These are phyloP conservation scores for Pseudoturritis turrita DNA, from an alignment of 345 rosid genomes.

Conservation along the genomic window DNA sequence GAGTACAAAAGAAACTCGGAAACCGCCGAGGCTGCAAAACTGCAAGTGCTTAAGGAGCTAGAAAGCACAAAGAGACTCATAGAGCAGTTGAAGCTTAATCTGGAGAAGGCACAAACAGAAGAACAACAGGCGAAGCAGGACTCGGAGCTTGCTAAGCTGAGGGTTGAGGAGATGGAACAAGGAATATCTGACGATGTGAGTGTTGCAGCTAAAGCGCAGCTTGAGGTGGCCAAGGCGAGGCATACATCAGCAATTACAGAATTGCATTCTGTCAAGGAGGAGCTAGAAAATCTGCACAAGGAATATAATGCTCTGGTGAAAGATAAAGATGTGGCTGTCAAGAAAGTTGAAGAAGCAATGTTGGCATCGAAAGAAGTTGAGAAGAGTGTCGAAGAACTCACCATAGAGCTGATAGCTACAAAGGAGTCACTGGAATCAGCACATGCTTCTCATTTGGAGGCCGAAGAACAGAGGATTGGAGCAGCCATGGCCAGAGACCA, in stretches of 20 bases:
- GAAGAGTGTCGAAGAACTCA: conserved; percentile 78
- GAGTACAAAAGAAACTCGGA: conserved; percentile 52
- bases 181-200: conserved; percentile 88
- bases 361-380: conserved; percentile 72
- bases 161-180: conserved; percentile 89
- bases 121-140: conserved; percentile 93
- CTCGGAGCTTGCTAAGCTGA: conserved; percentile 76
- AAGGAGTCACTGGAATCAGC: conserved; percentile 84
- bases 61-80: conserved; percentile 71
- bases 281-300: conserved; percentile 49
- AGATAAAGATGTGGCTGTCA: conserved; percentile 54
- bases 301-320: conserved; percentile 55
- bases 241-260: conserved; percentile 67
- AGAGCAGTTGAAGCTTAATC: conserved; percentile 74
- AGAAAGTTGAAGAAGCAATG: conserved; percentile 67
- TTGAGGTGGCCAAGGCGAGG: conserved; percentile 86
- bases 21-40: conserved; percentile 57
- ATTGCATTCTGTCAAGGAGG: conserved; percentile 57
- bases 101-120: conserved; percentile 87
- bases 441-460: conserved; percentile 90
- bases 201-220: conserved; percentile 90
- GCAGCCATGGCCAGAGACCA: conserved; percentile 87
- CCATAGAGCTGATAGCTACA: conserved; percentile 75
- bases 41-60: conserved; percentile 58
- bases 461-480: conserved; percentile 87